These are phyloP conservation scores for Cystobasidium sp. DNA, from an alignment of 1,284 basidiomycete genomes.

Conservation along the genomic window DNA sequence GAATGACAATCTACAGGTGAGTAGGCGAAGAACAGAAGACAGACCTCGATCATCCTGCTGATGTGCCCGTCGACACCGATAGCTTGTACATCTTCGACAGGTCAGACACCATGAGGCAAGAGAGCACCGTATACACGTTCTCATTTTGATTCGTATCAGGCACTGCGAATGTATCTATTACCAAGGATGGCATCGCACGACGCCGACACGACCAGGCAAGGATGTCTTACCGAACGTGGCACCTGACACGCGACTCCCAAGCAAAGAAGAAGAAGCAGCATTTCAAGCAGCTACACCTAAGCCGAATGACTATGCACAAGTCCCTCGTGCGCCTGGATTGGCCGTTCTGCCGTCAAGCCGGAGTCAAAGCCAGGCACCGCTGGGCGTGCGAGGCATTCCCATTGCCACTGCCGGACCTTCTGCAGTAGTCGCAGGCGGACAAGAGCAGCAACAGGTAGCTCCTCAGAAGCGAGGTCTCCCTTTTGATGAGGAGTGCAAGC, in stretches of 20 bases:
- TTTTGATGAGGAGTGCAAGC: constrained; percentile 96
- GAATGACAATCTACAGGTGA: constrained; percentile 50
- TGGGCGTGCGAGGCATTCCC: constrained; percentile 55
- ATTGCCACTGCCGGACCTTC: constrained; percentile 31
- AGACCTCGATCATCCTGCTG: neutral
- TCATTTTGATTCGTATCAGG: constrained; percentile 60
- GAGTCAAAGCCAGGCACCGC: constrained; percentile 55
- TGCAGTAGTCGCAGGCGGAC: neutral
- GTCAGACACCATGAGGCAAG: constrained; percentile 57
- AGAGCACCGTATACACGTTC: constrained; percentile 4
- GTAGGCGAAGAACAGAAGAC: neutral
- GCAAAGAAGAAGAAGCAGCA: constrained; percentile 10
- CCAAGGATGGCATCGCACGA: constrained; percentile 72
- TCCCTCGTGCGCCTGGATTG: constrained; percentile 24
- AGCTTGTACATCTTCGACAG: constrained; percentile 89
- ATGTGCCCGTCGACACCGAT: constrained; percentile 55
- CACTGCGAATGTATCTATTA: constrained; percentile 91
- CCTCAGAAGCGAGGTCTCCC: constrained; percentile 63
- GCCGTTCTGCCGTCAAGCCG: constrained; percentile 55
- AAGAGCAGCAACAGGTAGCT: constrained; percentile 11
- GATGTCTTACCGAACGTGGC: constrained; percentile 65
- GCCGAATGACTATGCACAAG: constrained; percentile 64
- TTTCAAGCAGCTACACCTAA: constrained; percentile 45
- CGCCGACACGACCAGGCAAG: constrained; percentile 70
- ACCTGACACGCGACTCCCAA: constrained; percentile 23